These are phyloP conservation scores for Phytophthora fragariaefolia DNA, from an alignment of 352 stramenopile species.

Conservation along the genomic window DNA sequence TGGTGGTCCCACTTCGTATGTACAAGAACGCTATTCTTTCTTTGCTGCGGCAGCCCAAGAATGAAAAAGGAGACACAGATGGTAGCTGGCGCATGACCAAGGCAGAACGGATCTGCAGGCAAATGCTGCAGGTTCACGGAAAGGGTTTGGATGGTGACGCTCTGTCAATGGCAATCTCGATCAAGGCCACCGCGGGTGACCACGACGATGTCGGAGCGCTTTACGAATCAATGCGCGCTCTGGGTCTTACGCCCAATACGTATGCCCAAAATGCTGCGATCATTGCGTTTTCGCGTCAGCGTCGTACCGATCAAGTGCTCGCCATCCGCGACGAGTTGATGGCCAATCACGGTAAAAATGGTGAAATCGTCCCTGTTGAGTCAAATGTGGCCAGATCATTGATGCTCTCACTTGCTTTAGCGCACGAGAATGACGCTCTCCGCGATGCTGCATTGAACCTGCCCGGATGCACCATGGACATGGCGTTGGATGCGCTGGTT, in stretches of 20 bases:
- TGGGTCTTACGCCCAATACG: constrained; percentile 67
- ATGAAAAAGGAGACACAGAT: constrained; percentile 5
- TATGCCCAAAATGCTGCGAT: constrained; percentile 83
- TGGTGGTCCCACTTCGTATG: constrained; percentile 62
- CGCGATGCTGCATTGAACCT: constrained; percentile 47
- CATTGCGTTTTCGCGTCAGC: constrained; percentile 69
- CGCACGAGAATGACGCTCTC: constrained; percentile 55
- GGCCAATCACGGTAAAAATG: constrained; percentile 10
- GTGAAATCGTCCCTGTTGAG: constrained; percentile 31
- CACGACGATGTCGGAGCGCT: constrained; percentile 80
- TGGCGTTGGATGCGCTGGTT: constrained; percentile 50
- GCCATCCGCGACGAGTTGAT: constrained; percentile 59
- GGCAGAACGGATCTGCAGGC: constrained; percentile 62
- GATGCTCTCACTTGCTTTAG: constrained; percentile 69
- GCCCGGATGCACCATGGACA: constrained; percentile 47
- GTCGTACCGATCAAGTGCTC: constrained; percentile 59
- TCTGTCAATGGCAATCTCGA: constrained; percentile 81
- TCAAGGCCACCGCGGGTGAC: constrained; percentile 71
- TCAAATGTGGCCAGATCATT: constrained; percentile 65
- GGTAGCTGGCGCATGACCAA: constrained; percentile 49
- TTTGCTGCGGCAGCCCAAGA: constrained; percentile 52
- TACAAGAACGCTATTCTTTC: constrained; percentile 71
- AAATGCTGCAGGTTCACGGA: constrained; percentile 71
- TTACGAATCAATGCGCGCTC: constrained; percentile 75
- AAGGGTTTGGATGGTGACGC: constrained; percentile 65